A percentile compares a stretch with the other conserved stretches of the same genome.
Evolutionary conservation across 345 rosid genomes (phyloP).

Genomic region (Dimocarpus longan): DNA sequence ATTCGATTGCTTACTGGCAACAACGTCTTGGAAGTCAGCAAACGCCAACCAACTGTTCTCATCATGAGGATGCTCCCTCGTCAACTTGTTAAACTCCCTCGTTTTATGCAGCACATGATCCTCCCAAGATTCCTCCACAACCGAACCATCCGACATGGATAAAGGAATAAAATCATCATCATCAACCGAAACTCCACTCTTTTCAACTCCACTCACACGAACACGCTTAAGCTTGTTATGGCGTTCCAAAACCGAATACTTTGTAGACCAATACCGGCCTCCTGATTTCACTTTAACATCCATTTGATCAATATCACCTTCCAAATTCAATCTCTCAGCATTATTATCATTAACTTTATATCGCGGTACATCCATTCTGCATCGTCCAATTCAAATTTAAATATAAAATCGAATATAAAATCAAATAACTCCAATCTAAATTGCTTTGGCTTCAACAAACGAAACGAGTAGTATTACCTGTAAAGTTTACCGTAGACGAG

Average conservation of each 20-base stretch:
- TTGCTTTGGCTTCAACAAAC: too few species aligned
- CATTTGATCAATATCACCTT: conserved; percentile 68
- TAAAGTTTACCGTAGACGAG: conserved; percentile 81
- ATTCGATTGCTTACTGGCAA: conserved; percentile 70
- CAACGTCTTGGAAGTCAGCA: conserved; percentile 80
- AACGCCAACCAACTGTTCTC: conserved; percentile 85
- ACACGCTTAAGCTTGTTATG: conserved; percentile 63
- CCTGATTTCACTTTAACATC: conserved; percentile 63
- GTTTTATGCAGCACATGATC: conserved; percentile 83
- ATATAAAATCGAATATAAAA: too few species aligned
- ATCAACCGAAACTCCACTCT: conserved; percentile 28
- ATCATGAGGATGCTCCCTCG: conserved; percentile 80
- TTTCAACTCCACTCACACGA: conserved; percentile 41
- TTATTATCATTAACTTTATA: conserved; percentile 45
- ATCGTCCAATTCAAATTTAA: conserved; percentile 1
- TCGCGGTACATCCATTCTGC: conserved; percentile 90
- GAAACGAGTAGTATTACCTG: conserved; percentile 42
- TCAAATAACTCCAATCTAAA: too few species aligned
- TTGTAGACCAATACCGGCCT: conserved; percentile 88
- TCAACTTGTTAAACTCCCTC: conserved; percentile 69
- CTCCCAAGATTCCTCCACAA: conserved; percentile 89
- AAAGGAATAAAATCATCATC: conserved; percentile 70
- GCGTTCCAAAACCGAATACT: conserved; percentile 68
- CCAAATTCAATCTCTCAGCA: conserved; percentile 43
- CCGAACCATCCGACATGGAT: conserved; percentile 28